Evolutionary conservation across 106 monocot species (phyloP).

Genomic region (Dendrobium huoshanense): DNA sequence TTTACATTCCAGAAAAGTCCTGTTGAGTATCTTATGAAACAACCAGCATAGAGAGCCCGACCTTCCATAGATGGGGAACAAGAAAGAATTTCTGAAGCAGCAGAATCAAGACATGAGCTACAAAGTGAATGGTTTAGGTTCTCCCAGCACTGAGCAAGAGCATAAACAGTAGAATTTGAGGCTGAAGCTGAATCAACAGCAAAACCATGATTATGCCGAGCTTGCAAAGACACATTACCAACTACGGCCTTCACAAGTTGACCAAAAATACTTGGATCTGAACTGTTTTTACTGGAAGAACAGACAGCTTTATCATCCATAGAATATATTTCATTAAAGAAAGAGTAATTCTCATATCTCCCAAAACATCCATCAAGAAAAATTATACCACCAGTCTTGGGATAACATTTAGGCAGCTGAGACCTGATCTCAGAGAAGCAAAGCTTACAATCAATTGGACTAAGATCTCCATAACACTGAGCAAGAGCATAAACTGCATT

Average conservation of each 20-base stretch:
- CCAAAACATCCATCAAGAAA: slow-evolving; percentile 61
- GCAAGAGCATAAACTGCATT: slow-evolving; percentile 43
- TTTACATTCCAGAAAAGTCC: slow-evolving; percentile 45
- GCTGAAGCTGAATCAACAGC: slow-evolving; percentile 25
- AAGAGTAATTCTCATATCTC: slow-evolving; percentile 51
- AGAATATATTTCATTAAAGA: slow-evolving; percentile 28
- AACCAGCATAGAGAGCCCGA: slow-evolving; percentile 41
- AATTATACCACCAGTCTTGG: slow-evolving; percentile 29
- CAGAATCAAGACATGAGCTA: slow-evolving; percentile 34
- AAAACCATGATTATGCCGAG: slow-evolving; percentile 20
- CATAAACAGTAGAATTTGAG: slow-evolving; percentile 25
- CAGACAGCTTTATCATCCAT: slow-evolving; percentile 10
- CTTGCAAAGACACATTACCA: slow-evolving; percentile 28
- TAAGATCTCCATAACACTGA: slow-evolving; percentile 46
- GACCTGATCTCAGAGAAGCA: slow-evolving; percentile 56
- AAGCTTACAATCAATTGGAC: slow-evolving; percentile 37
- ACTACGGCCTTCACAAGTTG: slow-evolving; percentile 19
- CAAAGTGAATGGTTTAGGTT: slow-evolving; percentile 28
- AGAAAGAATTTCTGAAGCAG: slow-evolving; percentile 22
- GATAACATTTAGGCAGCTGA: slow-evolving; percentile 51
- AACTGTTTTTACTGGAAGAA: slow-evolving; percentile 11
- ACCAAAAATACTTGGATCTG: slow-evolving; percentile 9
- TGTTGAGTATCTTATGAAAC: slow-evolving; percentile 46
- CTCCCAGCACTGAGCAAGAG: slow-evolving; percentile 53
- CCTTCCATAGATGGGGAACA: slow-evolving; percentile 38